Base-by-base conservation (phyloP, 768 basidiomycete species). In the Agaricus subrufescens region DNA sequence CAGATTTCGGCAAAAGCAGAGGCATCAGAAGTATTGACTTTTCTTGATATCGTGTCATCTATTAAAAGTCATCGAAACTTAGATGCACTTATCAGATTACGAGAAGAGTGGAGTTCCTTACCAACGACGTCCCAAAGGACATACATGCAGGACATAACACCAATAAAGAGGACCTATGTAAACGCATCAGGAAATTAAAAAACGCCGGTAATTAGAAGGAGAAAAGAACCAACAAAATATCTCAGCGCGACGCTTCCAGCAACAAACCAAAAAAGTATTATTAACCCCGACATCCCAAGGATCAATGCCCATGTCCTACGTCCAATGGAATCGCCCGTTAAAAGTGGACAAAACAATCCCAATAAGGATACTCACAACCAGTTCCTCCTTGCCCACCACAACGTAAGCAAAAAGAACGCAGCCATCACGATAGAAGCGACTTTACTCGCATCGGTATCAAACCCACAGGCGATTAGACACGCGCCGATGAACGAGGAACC, bases 401-500 rank as follows among this genome's bases (percentile, higher is more conserved):
- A 76, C 1, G 91, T 94, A 62, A 94, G 77, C 31, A 95, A 60
- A 73, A 94, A 95, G 70, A 93, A 90, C n/a, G 69, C 88, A 8
- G 85, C 94, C 49, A 96, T 76, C 8, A 86, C 84, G 23, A 96
- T 68, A 23, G 83, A 83, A 1, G 91, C 93, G 45, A 94, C 65
- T 67, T 96, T 96, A 72, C 86, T 89, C 3, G 94, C 94, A 60
- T 90, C 86, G 46, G 89, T 92, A 69, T 94, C 82, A 66, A 94
- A 94, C 11, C 91, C 93, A 59, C 90, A 92, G 11, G 91, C 82
- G 57, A 97, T 94, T 40, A 97, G 75, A 44, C 81, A 80, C 1
- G 91, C 94, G 26, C 94, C 94, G 51, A 96, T 91, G 64, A 96
- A 75, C 3, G 87, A 85, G 4, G 90, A 88, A 31, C 92, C 91